A percentile compares a stretch with the other conserved stretches of the same genome.
phyloP scores from a whole-genome alignment of 192 early-diverging fungal species.

The Piromyces finnis region DNA sequence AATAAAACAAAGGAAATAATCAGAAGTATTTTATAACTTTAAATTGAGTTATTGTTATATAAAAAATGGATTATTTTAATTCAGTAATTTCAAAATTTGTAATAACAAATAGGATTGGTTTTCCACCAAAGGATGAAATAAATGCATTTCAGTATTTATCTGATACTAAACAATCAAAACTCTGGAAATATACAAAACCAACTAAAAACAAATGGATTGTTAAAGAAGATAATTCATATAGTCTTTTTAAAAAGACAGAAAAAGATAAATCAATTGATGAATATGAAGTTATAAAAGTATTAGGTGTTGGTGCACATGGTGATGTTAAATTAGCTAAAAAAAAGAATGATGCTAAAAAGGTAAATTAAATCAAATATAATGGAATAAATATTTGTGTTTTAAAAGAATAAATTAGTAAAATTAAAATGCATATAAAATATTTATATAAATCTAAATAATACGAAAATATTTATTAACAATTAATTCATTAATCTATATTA shows the following conservation, averaged over 20 bases:
- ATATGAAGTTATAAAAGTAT: background rate
- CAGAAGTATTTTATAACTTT: no score
- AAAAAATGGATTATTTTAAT: background rate
- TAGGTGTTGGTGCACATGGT: background rate
- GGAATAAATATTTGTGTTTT: no score
- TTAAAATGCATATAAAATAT: no score
- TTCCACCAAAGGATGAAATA: background rate
- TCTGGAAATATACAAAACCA: background rate
- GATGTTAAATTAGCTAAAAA: background rate
- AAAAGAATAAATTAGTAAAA: no score
- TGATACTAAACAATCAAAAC: background rate
- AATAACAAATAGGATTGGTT: background rate
- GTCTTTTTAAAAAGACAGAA: background rate
- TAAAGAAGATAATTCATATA: background rate
- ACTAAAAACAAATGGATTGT: background rate
- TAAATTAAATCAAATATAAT: no score
- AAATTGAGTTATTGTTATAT: no score
- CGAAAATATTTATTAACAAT: no score
- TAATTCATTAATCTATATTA: no score
- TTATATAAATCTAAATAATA: no score
- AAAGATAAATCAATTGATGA: background rate
- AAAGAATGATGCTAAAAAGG: background rate
- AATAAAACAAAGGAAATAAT: no score
- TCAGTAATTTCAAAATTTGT: background rate
- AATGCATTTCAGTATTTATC: background rate